These are phyloP conservation scores for Sarocladium brachiariae DNA, from an alignment of 2,329 filamentous ascomycete species.

Conservation along the genomic window DNA sequence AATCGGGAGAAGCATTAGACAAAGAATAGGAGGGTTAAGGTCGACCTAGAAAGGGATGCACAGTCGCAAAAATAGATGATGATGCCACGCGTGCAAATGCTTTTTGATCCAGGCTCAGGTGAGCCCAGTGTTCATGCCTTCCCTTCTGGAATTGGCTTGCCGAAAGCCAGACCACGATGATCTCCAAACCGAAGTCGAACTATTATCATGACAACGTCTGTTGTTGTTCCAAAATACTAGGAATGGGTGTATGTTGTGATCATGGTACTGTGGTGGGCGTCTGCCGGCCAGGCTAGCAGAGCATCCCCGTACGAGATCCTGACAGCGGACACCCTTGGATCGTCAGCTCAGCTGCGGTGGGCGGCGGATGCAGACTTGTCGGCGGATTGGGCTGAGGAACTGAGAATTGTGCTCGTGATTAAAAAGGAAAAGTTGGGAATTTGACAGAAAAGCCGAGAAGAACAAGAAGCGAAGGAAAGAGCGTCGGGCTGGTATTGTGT, in stretches of 20 bases:
- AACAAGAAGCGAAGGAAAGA: slow-evolving; percentile 38
- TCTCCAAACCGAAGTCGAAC: slow-evolving; percentile 7
- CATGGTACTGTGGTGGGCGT: not conserved
- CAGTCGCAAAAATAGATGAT: not conserved
- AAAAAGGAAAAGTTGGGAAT: slow-evolving; percentile 31
- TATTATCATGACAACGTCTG: not conserved
- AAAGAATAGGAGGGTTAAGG: slow-evolving; percentile 3
- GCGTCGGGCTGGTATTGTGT: slow-evolving; percentile 53
- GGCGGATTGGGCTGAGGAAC: slow-evolving; percentile 26
- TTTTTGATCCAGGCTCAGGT: not conserved
- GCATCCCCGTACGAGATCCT: not conserved
- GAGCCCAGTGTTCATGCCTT: not conserved
- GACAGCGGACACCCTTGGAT: not conserved
- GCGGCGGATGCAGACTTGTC: not conserved
- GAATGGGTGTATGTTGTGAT: not conserved
- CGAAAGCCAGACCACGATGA: slow-evolving; percentile 7
- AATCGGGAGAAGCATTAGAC: slow-evolving; percentile 1
- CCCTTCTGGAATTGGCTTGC: not conserved
- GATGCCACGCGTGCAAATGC: not conserved
- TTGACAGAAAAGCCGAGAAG: slow-evolving; percentile 24
- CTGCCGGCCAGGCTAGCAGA: not conserved
- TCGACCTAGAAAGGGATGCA: not conserved
- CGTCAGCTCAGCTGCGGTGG: not conserved
- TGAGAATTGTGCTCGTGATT: slow-evolving; percentile 27
- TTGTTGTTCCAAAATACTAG: slow-evolving; percentile 2